A percentile compares a stretch with the other conserved stretches of the same genome.
Conservation (phyloP, 495 filamentous ascomycete species). For the Podospora sp. region DNA sequence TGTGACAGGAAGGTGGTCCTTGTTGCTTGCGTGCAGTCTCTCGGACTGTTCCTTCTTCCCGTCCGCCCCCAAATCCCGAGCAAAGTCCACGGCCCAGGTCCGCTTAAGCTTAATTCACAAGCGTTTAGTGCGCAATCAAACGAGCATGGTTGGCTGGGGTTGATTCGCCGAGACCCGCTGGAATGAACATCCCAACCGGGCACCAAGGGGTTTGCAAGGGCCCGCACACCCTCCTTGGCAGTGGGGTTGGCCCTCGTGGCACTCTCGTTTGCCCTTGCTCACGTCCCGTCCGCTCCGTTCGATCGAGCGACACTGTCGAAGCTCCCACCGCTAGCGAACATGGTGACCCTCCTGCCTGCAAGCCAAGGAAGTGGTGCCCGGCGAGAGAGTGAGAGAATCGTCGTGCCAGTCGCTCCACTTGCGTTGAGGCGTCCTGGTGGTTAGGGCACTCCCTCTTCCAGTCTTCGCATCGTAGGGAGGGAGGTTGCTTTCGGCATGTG, state of each 20-base stretch:
- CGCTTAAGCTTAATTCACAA: conserved; percentile 34
- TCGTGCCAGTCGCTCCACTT: neutral
- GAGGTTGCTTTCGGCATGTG: neutral
- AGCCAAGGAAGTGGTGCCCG: no score
- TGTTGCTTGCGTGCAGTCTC: neutral
- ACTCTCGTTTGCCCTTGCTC: neutral
- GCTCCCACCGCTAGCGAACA: neutral
- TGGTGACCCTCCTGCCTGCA: no score
- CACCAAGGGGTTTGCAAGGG: neutral
- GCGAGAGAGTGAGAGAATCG: neutral
- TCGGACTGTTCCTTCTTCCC: conserved; percentile 20
- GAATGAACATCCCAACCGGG: neutral
- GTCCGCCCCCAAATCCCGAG: conserved; percentile 24
- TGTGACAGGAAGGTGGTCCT: neutral
- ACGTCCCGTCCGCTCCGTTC: neutral
- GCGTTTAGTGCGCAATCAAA: conserved; percentile 29
- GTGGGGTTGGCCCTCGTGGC: neutral
- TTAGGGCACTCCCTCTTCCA: no score
- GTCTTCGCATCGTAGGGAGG: no score
- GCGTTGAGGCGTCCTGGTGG: no score
- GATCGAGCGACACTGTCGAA: neutral
- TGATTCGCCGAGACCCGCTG: conserved; percentile 8
- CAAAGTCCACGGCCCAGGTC: conserved; percentile 13
- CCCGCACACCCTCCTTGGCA: neutral
- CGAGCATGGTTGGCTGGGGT: conserved; percentile 12